These are phyloP conservation scores for Vitis riparia DNA, from an alignment of 164 flowering plant species.

Conservation along the genomic window DNA sequence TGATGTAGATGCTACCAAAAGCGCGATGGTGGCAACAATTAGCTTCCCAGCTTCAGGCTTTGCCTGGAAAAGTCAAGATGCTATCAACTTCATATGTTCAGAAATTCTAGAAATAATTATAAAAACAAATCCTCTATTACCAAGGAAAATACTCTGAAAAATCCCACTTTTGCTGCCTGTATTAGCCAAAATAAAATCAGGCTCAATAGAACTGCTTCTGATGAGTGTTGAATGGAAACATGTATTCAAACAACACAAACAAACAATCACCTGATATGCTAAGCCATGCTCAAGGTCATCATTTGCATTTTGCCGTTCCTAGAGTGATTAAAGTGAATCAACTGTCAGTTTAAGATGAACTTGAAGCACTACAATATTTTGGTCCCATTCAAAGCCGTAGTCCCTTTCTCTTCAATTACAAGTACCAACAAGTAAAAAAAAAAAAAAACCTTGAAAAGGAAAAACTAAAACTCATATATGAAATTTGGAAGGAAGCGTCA, in stretches of 20 bases:
- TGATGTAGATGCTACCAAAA: constrained; percentile 64
- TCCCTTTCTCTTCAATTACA: no score
- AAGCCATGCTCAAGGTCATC: constrained; percentile 24
- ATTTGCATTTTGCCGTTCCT: background rate
- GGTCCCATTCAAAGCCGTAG: no score
- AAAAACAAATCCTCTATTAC: constrained; percentile 39
- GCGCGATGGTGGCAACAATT: constrained; percentile 63
- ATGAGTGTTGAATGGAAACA: background rate
- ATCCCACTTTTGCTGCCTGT: constrained; percentile 89
- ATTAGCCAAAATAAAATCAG: constrained; percentile 5
- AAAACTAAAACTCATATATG: no score
- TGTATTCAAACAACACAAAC: background rate
- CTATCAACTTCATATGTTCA: background rate
- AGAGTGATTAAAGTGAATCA: background rate
- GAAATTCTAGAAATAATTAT: no score
- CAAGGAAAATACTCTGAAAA: constrained; percentile 68
- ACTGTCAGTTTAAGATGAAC: no score
- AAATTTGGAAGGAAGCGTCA: no score
- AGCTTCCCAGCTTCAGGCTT: constrained; percentile 76
- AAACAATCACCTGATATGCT: constrained; percentile 13
- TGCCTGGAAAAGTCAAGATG: constrained; percentile 48
- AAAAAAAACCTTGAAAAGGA: no score
- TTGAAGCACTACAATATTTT: no score
- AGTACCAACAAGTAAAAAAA: no score
- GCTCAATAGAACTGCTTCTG: no score